Evolutionary conservation across 495 filamentous ascomycete species (phyloP).

Genomic region (Penicillium bialowiezense): DNA sequence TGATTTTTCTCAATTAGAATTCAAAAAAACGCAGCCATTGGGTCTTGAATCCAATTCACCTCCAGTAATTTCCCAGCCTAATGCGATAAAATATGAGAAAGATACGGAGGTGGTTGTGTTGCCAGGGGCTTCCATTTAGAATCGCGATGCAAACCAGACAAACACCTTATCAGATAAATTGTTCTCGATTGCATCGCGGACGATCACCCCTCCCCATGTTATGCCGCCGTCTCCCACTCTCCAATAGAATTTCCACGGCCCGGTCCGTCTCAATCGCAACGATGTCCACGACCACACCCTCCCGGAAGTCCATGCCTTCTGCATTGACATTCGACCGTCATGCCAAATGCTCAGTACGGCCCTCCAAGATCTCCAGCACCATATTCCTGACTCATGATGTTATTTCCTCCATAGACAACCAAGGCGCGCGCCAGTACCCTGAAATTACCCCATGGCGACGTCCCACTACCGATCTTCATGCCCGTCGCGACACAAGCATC

Average conservation of each 20-base stretch:
- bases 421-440: conserved; percentile 92
- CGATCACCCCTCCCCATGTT: conserved; percentile 16
- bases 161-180: conserved; percentile 25
- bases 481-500: conserved; percentile 98
- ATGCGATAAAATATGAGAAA: too few species aligned
- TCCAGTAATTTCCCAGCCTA: too few species aligned
- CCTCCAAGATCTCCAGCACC: not conserved
- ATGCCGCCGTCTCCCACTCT: conserved; percentile 10
- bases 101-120: too few species aligned
- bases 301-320: conserved; percentile 56
- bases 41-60: too few species aligned
- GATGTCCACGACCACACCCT: conserved; percentile 37
- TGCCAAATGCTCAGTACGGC: conserved; percentile 76
- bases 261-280: conserved; percentile 8
- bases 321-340: conserved; percentile 81
- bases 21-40: too few species aligned
- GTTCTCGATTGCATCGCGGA: conserved; percentile 15
- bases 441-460: conserved; percentile 85
- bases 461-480: conserved; percentile 93
- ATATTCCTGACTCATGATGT: not conserved
- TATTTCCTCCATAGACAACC: conserved; percentile 62
- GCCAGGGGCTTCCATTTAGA: too few species aligned
- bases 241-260: conserved; percentile 1
- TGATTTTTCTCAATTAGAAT: too few species aligned
- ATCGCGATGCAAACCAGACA: conserved; percentile 26